phyloP scores from a whole-genome alignment of 2,329 filamentous ascomycete species.

The Ploettnerulaceae sp. region DNA sequence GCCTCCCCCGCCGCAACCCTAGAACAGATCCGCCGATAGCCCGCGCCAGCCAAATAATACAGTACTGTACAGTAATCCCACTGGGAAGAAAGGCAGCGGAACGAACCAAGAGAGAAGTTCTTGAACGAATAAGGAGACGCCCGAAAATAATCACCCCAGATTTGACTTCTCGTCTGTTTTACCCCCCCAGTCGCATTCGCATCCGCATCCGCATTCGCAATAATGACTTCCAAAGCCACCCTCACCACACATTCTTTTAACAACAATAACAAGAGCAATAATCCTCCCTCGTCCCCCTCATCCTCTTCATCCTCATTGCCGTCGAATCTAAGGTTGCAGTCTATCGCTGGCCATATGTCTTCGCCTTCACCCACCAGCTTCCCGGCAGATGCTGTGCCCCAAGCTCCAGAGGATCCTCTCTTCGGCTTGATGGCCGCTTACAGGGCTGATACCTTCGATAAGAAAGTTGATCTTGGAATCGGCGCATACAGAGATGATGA shows the following conservation, averaged over 20 bases:
- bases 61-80: neutral
- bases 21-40: too few relatives aligned
- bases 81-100: too few relatives aligned
- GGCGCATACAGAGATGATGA: slow-evolving; percentile 93
- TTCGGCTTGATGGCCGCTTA: slow-evolving; percentile 90
- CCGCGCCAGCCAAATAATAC: neutral
- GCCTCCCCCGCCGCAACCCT: too few relatives aligned
- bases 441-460: slow-evolving; percentile 66
- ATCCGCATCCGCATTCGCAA: neutral
- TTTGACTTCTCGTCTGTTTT: neutral
- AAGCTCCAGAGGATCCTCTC: slow-evolving; percentile 90
- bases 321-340: slow-evolving; percentile 51
- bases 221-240: slow-evolving; percentile 14
- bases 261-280: neutral
- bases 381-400: slow-evolving; percentile 70
- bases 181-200: neutral
- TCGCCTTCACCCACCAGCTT: slow-evolving; percentile 55
- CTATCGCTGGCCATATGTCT: slow-evolving; percentile 67
- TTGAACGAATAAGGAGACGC: too few relatives aligned
- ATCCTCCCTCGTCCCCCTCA: slow-evolving; percentile 12
- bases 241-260: neutral
- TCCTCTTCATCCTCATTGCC: slow-evolving; percentile 27
- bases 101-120: too few relatives aligned
- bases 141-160: neutral
- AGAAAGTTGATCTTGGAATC: slow-evolving; percentile 89